Base-by-base conservation (phyloP, 495 filamentous ascomycete genomes). In the Podospora appendiculata region DNA sequence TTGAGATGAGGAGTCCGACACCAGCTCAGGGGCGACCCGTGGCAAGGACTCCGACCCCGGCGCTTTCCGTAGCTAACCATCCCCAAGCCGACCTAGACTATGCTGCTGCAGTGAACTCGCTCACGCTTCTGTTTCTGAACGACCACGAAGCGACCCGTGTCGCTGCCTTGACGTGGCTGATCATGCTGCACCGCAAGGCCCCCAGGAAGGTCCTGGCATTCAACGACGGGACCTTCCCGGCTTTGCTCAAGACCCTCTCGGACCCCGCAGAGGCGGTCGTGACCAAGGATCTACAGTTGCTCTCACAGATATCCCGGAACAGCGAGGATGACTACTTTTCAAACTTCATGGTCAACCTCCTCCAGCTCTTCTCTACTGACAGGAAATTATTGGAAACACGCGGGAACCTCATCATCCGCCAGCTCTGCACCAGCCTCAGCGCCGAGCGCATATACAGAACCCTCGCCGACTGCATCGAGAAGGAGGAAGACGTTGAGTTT, bases 401-500 rank as follows among this genome's bases (percentile, higher is more conserved):
- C 14, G 94, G 94, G 8, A 99, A 97, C 63, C 72, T 97, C 4
- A 97, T 99, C 50, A 96, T 99, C 56, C 80, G 94, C 40, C 93
- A 97, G 65, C 76, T 99, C 18, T 99, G 91, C 67, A 79, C 92
- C 46, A 96, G 87, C 55, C 72, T 99, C 33, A 94, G 90, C 55
- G 84, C 94, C 1, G 94, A 97, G 65, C 82, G 91, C 46, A 99
- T 99, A 52, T 99, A 96, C 63, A 86, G 94, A 33, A 97, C 90
- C 5, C 70, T 99, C 46, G 94, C 94, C 43, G 94, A 97, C 56
- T 96, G 93, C 66, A 84, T 99, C 7, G 94, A 97, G 67, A 95
- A 94, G 56, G 94, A 99, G 67, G 92, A 97, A 73, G 93, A 99
- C 63, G 78, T 96, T 34, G 94, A 97, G 64, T 99, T 99, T 68